Evolutionary conservation across 768 basidiomycete genomes (phyloP).

Genomic region (Psilocybe sp.): DNA sequence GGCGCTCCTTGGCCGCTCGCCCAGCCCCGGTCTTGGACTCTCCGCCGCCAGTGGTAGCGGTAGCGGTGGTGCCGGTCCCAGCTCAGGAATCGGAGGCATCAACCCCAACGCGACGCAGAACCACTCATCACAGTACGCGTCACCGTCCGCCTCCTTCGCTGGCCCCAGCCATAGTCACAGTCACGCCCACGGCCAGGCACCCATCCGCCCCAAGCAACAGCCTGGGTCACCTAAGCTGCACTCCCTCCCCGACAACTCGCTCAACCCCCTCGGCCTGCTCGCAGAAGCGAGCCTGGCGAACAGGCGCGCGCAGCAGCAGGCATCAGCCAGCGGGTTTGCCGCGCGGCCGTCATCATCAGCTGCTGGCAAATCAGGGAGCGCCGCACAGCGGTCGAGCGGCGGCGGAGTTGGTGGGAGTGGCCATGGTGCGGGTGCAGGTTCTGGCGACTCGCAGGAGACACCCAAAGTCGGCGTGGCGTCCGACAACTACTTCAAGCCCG

Average conservation of each 20-base stretch:
- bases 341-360: slow-evolving; percentile 23
- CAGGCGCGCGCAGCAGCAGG: slow-evolving; percentile 51
- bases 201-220: slow-evolving; percentile 13
- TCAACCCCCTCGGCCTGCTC: slow-evolving; percentile 90
- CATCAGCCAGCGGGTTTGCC: slow-evolving; percentile 35
- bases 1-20: slow-evolving; percentile 38
- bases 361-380: no score
- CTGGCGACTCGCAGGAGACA: slow-evolving; percentile 21
- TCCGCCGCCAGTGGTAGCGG: no score
- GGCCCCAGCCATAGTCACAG: slow-evolving; percentile 32
- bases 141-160: no score
- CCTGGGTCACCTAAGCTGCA: slow-evolving; percentile 83
- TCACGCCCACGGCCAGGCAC: slow-evolving; percentile 37
- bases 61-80: no score
- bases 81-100: no score
- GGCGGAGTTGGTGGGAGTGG: no score
- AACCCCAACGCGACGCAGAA: no score
- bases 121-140: no score
- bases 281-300: slow-evolving; percentile 87
- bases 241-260: slow-evolving; percentile 84
- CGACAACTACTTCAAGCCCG: slow-evolving; percentile 90
- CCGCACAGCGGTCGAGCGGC: no score
- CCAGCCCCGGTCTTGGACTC: no score
- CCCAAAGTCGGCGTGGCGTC: slow-evolving; percentile 77
- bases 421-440: no score